These are phyloP conservation scores for Microthyrium microscopicum DNA, from an alignment of 2,329 filamentous ascomycete genomes.

Conservation along the genomic window DNA sequence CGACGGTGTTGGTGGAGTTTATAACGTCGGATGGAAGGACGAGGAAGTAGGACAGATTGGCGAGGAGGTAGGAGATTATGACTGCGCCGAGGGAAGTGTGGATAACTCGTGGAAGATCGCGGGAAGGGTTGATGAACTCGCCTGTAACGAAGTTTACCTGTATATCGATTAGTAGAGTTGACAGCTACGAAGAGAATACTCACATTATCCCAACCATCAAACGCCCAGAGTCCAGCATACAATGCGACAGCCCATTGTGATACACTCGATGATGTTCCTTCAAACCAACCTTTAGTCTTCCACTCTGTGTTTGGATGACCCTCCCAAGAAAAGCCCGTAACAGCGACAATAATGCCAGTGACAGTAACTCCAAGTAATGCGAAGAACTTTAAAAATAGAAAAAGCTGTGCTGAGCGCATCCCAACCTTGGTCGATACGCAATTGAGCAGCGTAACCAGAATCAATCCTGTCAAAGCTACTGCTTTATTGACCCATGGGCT, in stretches of 20 bases:
- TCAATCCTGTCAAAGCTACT: constrained; percentile 61
- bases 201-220: constrained; percentile 97
- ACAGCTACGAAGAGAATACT: constrained; percentile 19
- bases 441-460: constrained; percentile 68
- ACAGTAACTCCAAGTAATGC: constrained; percentile 75
- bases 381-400: constrained; percentile 96
- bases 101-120: constrained; percentile 85
- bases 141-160: constrained; percentile 95
- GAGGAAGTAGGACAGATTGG: constrained; percentile 87
- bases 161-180: neutral
- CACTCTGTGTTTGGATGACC: constrained; percentile 66
- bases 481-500: constrained; percentile 82
- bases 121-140: constrained; percentile 80
- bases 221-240: constrained; percentile 94
- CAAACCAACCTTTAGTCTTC: constrained; percentile 80
- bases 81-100: constrained; percentile 94
- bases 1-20: constrained; percentile 84
- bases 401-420: constrained; percentile 71
- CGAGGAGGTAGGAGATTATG: constrained; percentile 75
- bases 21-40: constrained; percentile 69
- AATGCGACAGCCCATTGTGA: constrained; percentile 86
- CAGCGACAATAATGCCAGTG: constrained; percentile 74
- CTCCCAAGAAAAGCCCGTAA: constrained; percentile 65
- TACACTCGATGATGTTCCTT: constrained; percentile 60
- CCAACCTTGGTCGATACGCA: constrained; percentile 80